Conservation (phyloP, 2,329 filamentous ascomycete species). For the Colletotrichum camelliae region DNA sequence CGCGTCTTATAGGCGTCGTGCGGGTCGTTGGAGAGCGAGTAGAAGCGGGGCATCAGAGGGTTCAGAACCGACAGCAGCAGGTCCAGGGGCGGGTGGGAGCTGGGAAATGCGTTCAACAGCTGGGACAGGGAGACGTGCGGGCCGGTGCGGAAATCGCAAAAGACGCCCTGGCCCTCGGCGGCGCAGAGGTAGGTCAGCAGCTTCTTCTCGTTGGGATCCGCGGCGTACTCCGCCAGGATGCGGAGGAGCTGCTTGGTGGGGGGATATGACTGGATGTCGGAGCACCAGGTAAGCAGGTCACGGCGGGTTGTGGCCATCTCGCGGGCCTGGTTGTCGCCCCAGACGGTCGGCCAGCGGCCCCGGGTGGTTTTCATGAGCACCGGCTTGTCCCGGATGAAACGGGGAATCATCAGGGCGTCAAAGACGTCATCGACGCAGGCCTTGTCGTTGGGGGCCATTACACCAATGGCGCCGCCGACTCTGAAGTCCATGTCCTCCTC, state of each 20-base stretch:
- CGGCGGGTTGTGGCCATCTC: slow-evolving; percentile 89
- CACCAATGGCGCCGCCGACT: slow-evolving; percentile 92
- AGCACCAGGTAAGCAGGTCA: slow-evolving; percentile 94
- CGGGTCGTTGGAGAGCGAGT: slow-evolving; percentile 96
- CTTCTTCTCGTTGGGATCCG: slow-evolving; percentile 83
- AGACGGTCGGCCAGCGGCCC: slow-evolving; percentile 96
- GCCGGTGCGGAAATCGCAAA: slow-evolving; percentile 93
- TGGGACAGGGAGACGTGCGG: slow-evolving; percentile 86
- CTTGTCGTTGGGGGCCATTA: slow-evolving; percentile 86
- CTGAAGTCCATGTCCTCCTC: slow-evolving; percentile 91
- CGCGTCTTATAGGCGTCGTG: slow-evolving; percentile 74
- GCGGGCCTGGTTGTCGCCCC: slow-evolving; percentile 87
- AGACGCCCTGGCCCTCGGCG: slow-evolving; percentile 87
- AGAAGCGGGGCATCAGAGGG: slow-evolving; percentile 96
- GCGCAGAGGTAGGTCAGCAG: slow-evolving; percentile 86
- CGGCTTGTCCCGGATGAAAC: slow-evolving; percentile 82
- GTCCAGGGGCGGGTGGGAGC: slow-evolving; percentile 85
- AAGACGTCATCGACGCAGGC: slow-evolving; percentile 82
- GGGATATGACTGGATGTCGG: slow-evolving; percentile 90
- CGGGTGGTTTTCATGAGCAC: slow-evolving; percentile 78
- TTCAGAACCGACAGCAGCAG: slow-evolving; percentile 80
- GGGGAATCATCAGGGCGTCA: slow-evolving; percentile 80
- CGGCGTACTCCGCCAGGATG: slow-evolving; percentile 83
- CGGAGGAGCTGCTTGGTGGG: slow-evolving; percentile 89
- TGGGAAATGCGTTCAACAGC: slow-evolving; percentile 90